Evolutionary conservation across 2,329 filamentous ascomycete genomes (phyloP), one percentile per base, ranked within the genome.

Genomic region (Huntiella omanensis): DNA sequence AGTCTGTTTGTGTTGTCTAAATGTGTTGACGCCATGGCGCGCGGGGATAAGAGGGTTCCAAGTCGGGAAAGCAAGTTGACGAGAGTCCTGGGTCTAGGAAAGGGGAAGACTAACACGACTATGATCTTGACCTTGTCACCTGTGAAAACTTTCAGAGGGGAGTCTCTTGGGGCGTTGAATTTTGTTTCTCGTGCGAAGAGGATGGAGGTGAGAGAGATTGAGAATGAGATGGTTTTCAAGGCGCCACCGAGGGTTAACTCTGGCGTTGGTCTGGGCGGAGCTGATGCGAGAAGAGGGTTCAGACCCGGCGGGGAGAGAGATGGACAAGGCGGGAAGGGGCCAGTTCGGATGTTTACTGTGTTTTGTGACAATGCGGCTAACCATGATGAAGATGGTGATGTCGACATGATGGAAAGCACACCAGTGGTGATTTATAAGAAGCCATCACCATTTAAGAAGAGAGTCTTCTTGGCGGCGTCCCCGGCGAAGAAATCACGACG

Each of bases 1-100:
- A 92, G 84, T 52, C 69, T 96, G 5, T 96, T 96, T 56, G 87
- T 95, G 13, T 66, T 96, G 42, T 88, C 85, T 38, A 86, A 94
- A 59, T 96, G 88, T 55, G 88, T 96, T 45, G 88, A 96, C 58
- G 88, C 88, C 47, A 96, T 96, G 58, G 83, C 81, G 1, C 67
- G 74, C 17, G 74, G 75, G 32, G 75, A 80, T 58, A 73, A 70
- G 54, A 75, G 88, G 33, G 88, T 96, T 56, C 88, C 91, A 0
- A 96, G 93, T 60, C 73, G 88, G 48, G 88, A 95, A 59, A 91
- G 83, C 46, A 95, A 96, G 67, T 95, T 96, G 88, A 96, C 91
- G 1, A 75, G 88, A 40, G 95, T 96, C 47, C 64, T 96, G 19
- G 88, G 83, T 0, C 64, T 96, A 6, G 88, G 88, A 2, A 95